Percentiles rank a stretch among this genome's conserved stretches.
Evolutionary conservation across 2,329 filamentous ascomycete species (phyloP).

Genomic region (Aspergillus eucalypticola): DNA sequence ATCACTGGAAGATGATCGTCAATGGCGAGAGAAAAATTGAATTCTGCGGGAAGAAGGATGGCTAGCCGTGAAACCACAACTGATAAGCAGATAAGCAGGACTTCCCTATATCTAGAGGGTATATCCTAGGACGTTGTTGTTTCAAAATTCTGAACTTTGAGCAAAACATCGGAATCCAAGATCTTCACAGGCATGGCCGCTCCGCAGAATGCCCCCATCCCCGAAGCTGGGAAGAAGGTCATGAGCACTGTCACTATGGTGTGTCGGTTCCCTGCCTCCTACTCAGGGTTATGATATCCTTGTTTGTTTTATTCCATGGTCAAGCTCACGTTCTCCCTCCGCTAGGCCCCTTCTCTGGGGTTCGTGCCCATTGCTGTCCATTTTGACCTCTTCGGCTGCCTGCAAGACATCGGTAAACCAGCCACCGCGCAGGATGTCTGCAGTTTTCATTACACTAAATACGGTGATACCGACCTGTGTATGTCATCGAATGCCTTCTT

Average conservation of each 20-base stretch:
- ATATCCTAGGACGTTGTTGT: no score
- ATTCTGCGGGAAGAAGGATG: no score
- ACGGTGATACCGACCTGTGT: background rate
- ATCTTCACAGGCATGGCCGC: background rate
- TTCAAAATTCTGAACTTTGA: no score
- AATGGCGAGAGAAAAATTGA: no score
- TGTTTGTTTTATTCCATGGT: background rate
- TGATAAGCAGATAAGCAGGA: no score
- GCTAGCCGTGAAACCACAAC: no score
- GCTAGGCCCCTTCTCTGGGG: constrained; percentile 37
- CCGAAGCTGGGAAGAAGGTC: background rate
- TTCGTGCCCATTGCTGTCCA: constrained; percentile 41
- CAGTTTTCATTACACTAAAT: constrained; percentile 19
- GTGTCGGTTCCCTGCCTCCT: background rate
- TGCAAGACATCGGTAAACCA: constrained; percentile 28
- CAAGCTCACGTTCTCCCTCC: background rate
- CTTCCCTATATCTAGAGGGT: no score
- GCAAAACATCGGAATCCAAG: no score
- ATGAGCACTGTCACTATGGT: background rate
- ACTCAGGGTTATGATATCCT: no score
- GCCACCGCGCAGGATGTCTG: constrained; percentile 32
- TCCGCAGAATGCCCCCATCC: background rate
- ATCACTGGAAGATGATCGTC: no score
- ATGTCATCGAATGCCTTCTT: background rate
- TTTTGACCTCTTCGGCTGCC: constrained; percentile 35